A percentile compares a stretch with the other conserved stretches of the same genome.
Conservation (phyloP, 768 basidiomycete species). For the Fibroporia radiculosa region DNA sequence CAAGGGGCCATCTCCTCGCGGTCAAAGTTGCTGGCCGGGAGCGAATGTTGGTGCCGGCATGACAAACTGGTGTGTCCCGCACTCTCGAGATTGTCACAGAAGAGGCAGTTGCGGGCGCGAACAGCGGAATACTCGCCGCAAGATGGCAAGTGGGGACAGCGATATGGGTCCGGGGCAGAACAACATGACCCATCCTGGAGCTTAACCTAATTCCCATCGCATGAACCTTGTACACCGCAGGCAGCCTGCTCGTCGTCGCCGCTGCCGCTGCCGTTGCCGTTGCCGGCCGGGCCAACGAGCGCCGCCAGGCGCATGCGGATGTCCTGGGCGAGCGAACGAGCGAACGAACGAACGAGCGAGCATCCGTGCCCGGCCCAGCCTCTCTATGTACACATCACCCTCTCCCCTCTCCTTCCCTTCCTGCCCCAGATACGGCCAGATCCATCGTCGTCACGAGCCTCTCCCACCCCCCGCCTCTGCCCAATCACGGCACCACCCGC, state of each 20-base stretch:
- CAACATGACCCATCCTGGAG: conserved; percentile 16
- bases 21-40: conserved; percentile 16
- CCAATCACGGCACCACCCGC: conserved; percentile 73
- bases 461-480: background rate
- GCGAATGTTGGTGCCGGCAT: conserved; percentile 18
- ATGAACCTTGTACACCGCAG: conserved; percentile 14
- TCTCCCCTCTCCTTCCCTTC: background rate
- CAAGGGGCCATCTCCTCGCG: conserved; percentile 29
- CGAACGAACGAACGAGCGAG: no score
- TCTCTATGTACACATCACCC: background rate
- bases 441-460: background rate
- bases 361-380: background rate
- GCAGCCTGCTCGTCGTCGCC: background rate
- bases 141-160: conserved; percentile 21
- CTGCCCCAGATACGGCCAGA: background rate
- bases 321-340: no score
- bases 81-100: conserved; percentile 11
- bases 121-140: conserved; percentile 17
- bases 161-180: conserved; percentile 10
- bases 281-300: no score
- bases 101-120: conserved; percentile 23
- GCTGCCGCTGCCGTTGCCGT: no score
- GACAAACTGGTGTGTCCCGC: conserved; percentile 15
- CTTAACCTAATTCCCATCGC: conserved; percentile 18
- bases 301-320: no score